These are phyloP conservation scores for Hygrophorus russula DNA, from an alignment of 768 basidiomycete genomes.

Conservation along the genomic window DNA sequence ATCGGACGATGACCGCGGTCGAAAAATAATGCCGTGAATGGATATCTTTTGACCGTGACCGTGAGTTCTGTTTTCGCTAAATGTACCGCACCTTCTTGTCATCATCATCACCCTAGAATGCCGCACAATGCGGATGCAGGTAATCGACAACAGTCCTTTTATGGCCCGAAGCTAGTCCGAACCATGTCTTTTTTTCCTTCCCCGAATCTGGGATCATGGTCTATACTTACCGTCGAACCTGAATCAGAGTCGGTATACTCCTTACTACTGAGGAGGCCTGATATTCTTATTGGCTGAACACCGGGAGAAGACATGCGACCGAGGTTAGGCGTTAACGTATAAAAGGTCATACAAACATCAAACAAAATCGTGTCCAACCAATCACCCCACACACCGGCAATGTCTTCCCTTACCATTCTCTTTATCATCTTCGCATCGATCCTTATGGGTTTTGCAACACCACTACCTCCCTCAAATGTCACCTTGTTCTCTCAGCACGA, in stretches of 20 bases:
- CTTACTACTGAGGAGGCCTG: not conserved
- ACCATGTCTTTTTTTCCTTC: no score
- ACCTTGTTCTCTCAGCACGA: constrained; percentile 22
- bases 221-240: not conserved
- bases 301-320: not conserved
- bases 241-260: not conserved
- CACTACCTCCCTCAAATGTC: constrained; percentile 24
- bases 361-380: not conserved
- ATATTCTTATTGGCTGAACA: not conserved
- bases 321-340: not conserved
- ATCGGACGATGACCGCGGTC: not conserved
- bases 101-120: not conserved
- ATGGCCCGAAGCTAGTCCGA: not conserved
- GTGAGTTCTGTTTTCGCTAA: no score
- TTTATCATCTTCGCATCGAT: constrained; percentile 32
- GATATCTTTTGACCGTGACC: no score
- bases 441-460: constrained; percentile 32
- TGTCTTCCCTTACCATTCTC: constrained; percentile 12
- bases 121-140: not conserved
- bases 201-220: no score
- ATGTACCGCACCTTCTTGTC: not conserved
- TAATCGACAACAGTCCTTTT: not conserved
- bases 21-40: no score
- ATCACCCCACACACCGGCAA: not conserved
- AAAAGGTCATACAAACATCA: not conserved